These are phyloP conservation scores for Umbelopsis sp. DNA, from an alignment of 192 early-diverging fungal species.

Conservation along the genomic window DNA sequence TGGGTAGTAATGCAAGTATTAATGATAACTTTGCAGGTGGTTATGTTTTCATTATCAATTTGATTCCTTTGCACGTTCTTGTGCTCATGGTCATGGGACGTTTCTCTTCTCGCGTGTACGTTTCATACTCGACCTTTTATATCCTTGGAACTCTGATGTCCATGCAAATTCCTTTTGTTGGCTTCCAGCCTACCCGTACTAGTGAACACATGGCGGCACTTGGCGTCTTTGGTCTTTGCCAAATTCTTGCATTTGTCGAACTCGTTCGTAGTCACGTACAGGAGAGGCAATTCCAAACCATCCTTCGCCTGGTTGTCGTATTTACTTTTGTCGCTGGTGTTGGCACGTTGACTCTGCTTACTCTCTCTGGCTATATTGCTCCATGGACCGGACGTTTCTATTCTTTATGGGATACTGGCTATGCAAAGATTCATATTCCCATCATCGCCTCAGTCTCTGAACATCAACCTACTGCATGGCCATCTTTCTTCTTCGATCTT, in stretches of 20 bases:
- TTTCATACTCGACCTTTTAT: constrained; percentile 99
- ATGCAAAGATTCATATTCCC: constrained; percentile 99
- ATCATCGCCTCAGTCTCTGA: constrained; percentile 99
- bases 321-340: constrained; percentile 57
- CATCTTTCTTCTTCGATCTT: constrained; percentile 99
- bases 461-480: constrained; percentile 99
- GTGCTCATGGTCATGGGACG: constrained; percentile 95
- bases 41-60: constrained; percentile 99
- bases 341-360: constrained; percentile 72
- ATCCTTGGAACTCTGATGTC: constrained; percentile 93
- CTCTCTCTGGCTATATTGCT: constrained; percentile 85
- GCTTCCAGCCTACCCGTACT: constrained; percentile 96
- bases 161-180: constrained; percentile 99
- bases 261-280: constrained; percentile 80
- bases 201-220: constrained; percentile 99
- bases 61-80: constrained; percentile 97
- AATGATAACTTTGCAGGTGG: constrained; percentile 52
- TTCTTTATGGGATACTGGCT: constrained; percentile 99
- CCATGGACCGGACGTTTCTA: constrained; percentile 99
- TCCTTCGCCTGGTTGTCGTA: constrained; percentile 73
- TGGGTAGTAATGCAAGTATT: neutral
- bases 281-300: constrained; percentile 80
- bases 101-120: constrained; percentile 90
- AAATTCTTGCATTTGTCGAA: constrained; percentile 93
- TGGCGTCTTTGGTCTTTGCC: constrained; percentile 94